phyloP scores from a whole-genome alignment of 179 eudicot genomes.

The Dionaea muscipula region DNA sequence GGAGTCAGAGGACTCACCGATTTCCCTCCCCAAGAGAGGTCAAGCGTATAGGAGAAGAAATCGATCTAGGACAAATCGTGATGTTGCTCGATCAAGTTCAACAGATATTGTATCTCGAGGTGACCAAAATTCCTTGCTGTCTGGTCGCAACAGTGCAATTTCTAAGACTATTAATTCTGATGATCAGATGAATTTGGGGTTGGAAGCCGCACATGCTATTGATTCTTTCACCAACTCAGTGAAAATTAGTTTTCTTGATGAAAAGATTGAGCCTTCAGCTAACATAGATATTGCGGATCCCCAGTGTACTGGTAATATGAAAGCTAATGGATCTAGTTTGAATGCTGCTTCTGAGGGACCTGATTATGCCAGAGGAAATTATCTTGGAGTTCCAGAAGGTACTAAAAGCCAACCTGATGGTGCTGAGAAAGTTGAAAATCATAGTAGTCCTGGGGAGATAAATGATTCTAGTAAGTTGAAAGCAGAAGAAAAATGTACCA shows the following conservation, averaged over 20 bases:
- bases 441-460: constrained; percentile 20
- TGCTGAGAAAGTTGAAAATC: constrained; percentile 26
- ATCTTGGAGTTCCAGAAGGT: constrained; percentile 27
- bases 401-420: constrained; percentile 27
- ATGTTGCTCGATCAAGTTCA: constrained; percentile 5
- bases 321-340: constrained; percentile 20
- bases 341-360: constrained; percentile 19
- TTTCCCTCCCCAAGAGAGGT: constrained; percentile 49
- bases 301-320: constrained; percentile 19
- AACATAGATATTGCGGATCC: constrained; percentile 24
- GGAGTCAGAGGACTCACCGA: constrained; percentile 54
- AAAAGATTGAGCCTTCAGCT: constrained; percentile 17
- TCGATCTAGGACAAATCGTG: constrained; percentile 67
- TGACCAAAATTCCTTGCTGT: constrained; percentile 35
- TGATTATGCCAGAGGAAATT: constrained; percentile 19
- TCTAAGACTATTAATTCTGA: constrained; percentile 28
- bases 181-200: constrained; percentile 30
- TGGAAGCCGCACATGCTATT: constrained; percentile 30
- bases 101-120: constrained; percentile 40
- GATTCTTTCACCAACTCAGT: constrained; percentile 21
- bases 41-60: constrained; percentile 77
- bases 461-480: constrained; percentile 29
- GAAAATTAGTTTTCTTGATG: constrained; percentile 21
- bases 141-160: constrained; percentile 29
- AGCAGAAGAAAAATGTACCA: constrained; percentile 20